Conservation (phyloP, 2,329 filamentous ascomycete species). For the Diaporthe velutina region DNA sequence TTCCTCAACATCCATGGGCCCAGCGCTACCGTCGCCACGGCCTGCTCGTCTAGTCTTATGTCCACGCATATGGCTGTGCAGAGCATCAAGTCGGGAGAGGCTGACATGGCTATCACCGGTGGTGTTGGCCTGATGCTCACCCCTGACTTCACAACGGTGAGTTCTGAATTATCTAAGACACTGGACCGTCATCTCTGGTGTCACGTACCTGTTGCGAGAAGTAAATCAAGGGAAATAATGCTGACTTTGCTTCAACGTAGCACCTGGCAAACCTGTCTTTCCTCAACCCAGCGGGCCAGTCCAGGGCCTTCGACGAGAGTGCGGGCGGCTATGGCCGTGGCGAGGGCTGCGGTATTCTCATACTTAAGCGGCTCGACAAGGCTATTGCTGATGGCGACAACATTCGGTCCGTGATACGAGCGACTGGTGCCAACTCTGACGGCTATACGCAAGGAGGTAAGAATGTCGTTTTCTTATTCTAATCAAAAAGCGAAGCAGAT, state of each 20-base stretch:
- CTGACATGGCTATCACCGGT: conserved; percentile 45
- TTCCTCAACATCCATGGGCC: conserved; percentile 56
- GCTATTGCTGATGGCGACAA: conserved; percentile 16
- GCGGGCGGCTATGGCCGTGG: conserved; percentile 21
- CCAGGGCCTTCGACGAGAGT: not conserved
- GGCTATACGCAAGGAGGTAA: conserved; percentile 47
- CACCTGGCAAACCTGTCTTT: conserved; percentile 35
- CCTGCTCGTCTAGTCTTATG: conserved; percentile 57
- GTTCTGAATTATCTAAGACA: not conserved
- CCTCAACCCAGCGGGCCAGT: conserved; percentile 15
- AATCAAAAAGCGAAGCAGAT: conserved; percentile 43
- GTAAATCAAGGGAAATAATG: too few species aligned
- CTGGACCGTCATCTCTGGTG: too few species aligned
- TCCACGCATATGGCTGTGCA: conserved; percentile 56
- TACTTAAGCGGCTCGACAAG: conserved; percentile 27
- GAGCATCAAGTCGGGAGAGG: conserved; percentile 46
- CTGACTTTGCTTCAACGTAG: not conserved
- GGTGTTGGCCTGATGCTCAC: conserved; percentile 45
- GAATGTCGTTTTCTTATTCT: not conserved
- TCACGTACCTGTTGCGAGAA: conserved; percentile 25
- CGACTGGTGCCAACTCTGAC: conserved; percentile 47
- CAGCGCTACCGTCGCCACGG: conserved; percentile 60
- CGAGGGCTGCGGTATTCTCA: conserved; percentile 16
- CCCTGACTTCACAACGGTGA: conserved; percentile 37
- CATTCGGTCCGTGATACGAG: conserved; percentile 42